These are phyloP conservation scores for Daldinia bambusicola DNA, from an alignment of 495 filamentous ascomycete species.

Conservation along the genomic window DNA sequence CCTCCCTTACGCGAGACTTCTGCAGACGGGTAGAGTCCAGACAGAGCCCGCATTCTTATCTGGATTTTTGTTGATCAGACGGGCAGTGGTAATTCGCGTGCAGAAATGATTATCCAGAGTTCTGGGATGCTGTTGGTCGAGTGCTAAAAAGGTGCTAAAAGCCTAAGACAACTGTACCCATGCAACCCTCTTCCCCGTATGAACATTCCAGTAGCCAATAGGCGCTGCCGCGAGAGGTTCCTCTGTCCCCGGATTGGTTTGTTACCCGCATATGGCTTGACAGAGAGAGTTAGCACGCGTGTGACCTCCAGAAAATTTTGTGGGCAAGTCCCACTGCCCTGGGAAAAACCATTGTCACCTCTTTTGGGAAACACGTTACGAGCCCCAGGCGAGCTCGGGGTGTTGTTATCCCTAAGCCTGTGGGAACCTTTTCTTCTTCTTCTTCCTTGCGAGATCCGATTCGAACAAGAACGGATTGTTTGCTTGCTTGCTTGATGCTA, in stretches of 20 bases:
- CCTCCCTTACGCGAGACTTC: slow-evolving; percentile 20
- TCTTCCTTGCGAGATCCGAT: slow-evolving; percentile 9
- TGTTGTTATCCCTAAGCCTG: neutral
- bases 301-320: slow-evolving; percentile 38
- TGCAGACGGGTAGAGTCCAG: slow-evolving; percentile 13
- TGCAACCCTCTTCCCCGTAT: slow-evolving; percentile 15
- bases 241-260: slow-evolving; percentile 28
- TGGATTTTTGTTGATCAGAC: slow-evolving; percentile 20
- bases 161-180: slow-evolving; percentile 38
- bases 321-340: slow-evolving; percentile 36
- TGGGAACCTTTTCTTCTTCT: too few species aligned
- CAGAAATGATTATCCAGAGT: slow-evolving; percentile 32
- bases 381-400: slow-evolving; percentile 16
- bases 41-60: slow-evolving; percentile 12
- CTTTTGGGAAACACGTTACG: slow-evolving; percentile 27
- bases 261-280: slow-evolving; percentile 42
- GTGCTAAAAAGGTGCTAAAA: slow-evolving; percentile 1
- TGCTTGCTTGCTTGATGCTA: slow-evolving; percentile 9
- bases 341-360: slow-evolving; percentile 31
- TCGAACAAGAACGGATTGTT: slow-evolving; percentile 24
- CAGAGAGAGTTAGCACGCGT: slow-evolving; percentile 33
- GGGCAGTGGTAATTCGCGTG: slow-evolving; percentile 28
- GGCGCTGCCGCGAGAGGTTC: slow-evolving; percentile 3
- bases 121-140: slow-evolving; percentile 35
- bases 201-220: slow-evolving; percentile 40